phyloP scores from a whole-genome alignment of 179 eudicot genomes.

The Pouteria campechiana region DNA sequence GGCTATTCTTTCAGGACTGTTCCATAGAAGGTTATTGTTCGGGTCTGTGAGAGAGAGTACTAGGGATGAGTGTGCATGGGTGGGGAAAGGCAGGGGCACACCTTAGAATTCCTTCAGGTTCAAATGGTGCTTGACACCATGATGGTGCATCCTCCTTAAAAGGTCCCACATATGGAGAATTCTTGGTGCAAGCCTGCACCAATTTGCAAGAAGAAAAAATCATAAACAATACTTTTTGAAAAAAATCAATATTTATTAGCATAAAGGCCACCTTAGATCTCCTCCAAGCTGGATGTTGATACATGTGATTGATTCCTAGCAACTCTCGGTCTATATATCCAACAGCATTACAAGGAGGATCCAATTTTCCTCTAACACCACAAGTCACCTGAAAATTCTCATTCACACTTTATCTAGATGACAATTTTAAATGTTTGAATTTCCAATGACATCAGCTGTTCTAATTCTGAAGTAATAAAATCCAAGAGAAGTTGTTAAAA shows the following conservation, averaged over 20 bases:
- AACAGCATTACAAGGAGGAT: slow-evolving; percentile 84
- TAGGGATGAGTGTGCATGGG: no score
- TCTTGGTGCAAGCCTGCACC: slow-evolving; percentile 68
- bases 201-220: slow-evolving; percentile 6
- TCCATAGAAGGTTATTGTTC: no score
- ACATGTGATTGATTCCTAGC: slow-evolving; percentile 71
- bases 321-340: slow-evolving; percentile 71
- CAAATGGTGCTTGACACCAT: slow-evolving; percentile 93
- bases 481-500: no score
- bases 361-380: slow-evolving; percentile 60
- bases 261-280: slow-evolving; percentile 85
- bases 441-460: neutral
- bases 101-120: slow-evolving; percentile 92
- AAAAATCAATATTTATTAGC: neutral
- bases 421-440: no score
- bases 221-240: neutral
- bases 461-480: neutral
- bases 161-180: slow-evolving; percentile 71
- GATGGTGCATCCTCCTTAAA: slow-evolving; percentile 59
- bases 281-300: slow-evolving; percentile 80
- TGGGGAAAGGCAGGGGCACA: slow-evolving; percentile 11
- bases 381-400: slow-evolving; percentile 44
- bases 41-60: no score
- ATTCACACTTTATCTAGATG: no score
- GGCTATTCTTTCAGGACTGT: no score